A percentile compares a stretch with the other conserved stretches of the same genome.
phyloP scores from a whole-genome alignment of 192 early-diverging fungal species.

The Coemansia sp. region DNA sequence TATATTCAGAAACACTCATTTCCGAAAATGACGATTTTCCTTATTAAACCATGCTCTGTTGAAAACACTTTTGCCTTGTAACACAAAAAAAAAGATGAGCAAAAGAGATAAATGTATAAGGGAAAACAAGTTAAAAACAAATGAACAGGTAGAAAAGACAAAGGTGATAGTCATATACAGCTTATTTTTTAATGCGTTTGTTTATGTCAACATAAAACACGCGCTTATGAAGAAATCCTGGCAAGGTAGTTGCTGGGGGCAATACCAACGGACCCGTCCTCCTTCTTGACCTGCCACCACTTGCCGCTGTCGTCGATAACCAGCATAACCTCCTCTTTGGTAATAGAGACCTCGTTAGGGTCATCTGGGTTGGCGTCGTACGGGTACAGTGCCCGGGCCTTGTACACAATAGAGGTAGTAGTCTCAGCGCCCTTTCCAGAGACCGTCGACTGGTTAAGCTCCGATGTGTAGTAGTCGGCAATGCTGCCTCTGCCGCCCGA shows the following conservation, averaged over 20 bases:
- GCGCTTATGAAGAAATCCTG: conserved; percentile 33
- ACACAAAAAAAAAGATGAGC: too few relatives aligned
- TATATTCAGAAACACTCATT: neutral
- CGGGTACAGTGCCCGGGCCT: conserved; percentile 72
- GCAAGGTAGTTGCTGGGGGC: conserved; percentile 86
- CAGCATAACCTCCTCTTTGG: conserved; percentile 85
- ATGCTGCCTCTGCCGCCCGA: conserved; percentile 33
- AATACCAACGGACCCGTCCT: conserved; percentile 82
- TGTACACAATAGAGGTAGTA: conserved; percentile 55
- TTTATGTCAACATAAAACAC: neutral
- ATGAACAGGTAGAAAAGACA: conserved; percentile 7
- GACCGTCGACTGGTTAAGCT: conserved; percentile 41
- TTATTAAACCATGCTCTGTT: neutral
- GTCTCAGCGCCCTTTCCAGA: conserved; percentile 42
- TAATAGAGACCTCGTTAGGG: conserved; percentile 88
- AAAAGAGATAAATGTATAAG: too few relatives aligned
- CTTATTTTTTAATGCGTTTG: conserved; percentile 3
- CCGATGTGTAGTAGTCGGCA: conserved; percentile 53
- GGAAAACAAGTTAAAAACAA: neutral
- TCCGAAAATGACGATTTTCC: neutral
- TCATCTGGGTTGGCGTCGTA: conserved; percentile 91
- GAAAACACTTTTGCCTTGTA: too few relatives aligned
- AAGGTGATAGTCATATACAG: conserved; percentile 5
- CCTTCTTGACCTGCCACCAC: conserved; percentile 95
- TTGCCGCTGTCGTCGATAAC: conserved; percentile 92